Percentiles rank a stretch among this genome's conserved stretches.
These are phyloP conservation scores for Aspergillus indologenus DNA, from an alignment of 495 filamentous ascomycete genomes.

Conservation along the genomic window DNA sequence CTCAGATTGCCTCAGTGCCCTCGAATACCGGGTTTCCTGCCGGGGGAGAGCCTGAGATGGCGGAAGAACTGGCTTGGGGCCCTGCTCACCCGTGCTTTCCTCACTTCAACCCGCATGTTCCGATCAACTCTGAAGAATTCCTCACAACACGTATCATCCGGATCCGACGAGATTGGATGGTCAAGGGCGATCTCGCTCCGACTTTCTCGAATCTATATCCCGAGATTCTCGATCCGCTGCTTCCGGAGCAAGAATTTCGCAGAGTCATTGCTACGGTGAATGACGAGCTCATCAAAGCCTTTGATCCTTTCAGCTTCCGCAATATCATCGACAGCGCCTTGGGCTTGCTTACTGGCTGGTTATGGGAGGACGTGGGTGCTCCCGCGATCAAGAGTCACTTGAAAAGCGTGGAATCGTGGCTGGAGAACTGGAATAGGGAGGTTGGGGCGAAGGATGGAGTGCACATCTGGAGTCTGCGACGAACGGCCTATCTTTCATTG, in stretches of 20 bases:
- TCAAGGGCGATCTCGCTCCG: conserved; percentile 85
- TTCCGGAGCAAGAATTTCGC: conserved; percentile 79
- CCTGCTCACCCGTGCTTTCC: conserved; percentile 89
- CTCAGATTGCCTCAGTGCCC: conserved; percentile 40
- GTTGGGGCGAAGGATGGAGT: conserved; percentile 56
- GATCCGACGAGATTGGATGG: conserved; percentile 85
- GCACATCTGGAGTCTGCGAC: conserved; percentile 69
- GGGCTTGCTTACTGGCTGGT: conserved; percentile 80
- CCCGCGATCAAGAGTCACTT: conserved; percentile 68
- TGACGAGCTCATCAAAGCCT: conserved; percentile 62
- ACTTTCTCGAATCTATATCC: conserved; percentile 93
- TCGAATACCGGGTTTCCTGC: conserved; percentile 45
- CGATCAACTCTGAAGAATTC: conserved; percentile 68
- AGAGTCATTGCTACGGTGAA: conserved; percentile 76
- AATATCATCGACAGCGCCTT: conserved; percentile 74
- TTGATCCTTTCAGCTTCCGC: conserved; percentile 65
- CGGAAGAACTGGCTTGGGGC: conserved; percentile 67
- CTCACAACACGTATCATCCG: conserved; percentile 83
- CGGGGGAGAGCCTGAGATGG: conserved; percentile 47
- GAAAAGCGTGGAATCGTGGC: conserved; percentile 64
- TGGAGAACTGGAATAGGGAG: conserved; percentile 78
- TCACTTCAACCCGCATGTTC: conserved; percentile 89
- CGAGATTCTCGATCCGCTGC: conserved; percentile 83
- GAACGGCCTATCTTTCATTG: conserved; percentile 84
- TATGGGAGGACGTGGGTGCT: conserved; percentile 87